Evolutionary conservation across 441 rosid genomes (phyloP).

Genomic region (Euphorbia celastroides): DNA sequence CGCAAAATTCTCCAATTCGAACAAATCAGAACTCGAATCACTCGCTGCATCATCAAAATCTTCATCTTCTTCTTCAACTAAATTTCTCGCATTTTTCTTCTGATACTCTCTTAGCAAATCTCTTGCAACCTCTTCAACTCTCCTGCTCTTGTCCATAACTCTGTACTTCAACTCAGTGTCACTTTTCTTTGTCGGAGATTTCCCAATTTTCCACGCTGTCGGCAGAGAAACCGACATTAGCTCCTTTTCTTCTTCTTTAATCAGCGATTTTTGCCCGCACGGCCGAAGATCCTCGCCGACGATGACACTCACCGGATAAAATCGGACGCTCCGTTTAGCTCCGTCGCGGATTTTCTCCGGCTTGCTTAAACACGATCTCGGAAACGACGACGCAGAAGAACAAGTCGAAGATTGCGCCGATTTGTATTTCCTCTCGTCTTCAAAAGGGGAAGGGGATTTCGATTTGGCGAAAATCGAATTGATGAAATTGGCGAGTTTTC

Average conservation of each 20-base stretch:
- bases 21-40: slow-evolving; percentile 78
- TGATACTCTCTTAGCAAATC: slow-evolving; percentile 51
- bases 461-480: slow-evolving; percentile 66
- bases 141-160: slow-evolving; percentile 30
- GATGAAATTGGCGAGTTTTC: slow-evolving; percentile 64
- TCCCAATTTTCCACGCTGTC: slow-evolving; percentile 42
- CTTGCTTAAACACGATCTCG: slow-evolving; percentile 76
- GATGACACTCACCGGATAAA: slow-evolving; percentile 61
- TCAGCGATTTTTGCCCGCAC: slow-evolving; percentile 37
- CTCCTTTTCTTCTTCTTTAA: slow-evolving; percentile 20
- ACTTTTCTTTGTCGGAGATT: slow-evolving; percentile 35
- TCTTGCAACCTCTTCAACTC: slow-evolving; percentile 55
- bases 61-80: slow-evolving; percentile 22
- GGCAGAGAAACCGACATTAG: slow-evolving; percentile 39
- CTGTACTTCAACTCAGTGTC: slow-evolving; percentile 35
- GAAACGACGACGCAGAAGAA: slow-evolving; percentile 74
- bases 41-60: slow-evolving; percentile 62
- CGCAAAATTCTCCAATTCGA: slow-evolving; percentile 65
- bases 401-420: slow-evolving; percentile 49
- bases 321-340: slow-evolving; percentile 58
- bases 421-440: slow-evolving; percentile 31
- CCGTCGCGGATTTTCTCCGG: slow-evolving; percentile 44
- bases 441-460: slow-evolving; percentile 23
- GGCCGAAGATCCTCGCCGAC: slow-evolving; percentile 59
- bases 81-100: slow-evolving; percentile 20